phyloP scores from a whole-genome alignment of 108 stramenopile species.

The Cafeteria roenbergensis region DNA sequence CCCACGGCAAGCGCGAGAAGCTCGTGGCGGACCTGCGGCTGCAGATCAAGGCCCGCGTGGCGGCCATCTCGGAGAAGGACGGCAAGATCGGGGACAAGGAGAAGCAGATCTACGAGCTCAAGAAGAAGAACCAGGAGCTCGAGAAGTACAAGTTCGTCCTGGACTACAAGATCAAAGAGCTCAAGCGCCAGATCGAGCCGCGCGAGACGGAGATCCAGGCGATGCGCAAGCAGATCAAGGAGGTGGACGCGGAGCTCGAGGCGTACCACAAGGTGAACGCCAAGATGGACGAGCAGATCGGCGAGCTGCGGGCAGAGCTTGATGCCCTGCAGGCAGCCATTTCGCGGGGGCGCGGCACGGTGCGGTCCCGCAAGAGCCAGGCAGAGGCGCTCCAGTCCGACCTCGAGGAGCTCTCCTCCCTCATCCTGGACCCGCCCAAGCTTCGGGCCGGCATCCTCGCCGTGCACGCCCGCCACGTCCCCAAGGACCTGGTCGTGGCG shows the following conservation, averaged over 20 bases:
- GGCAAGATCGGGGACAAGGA: slow-evolving; percentile 50
- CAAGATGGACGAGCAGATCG: slow-evolving; percentile 43
- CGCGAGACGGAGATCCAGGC: slow-evolving; percentile 46
- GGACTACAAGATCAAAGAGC: slow-evolving; percentile 54
- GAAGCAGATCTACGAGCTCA: slow-evolving; percentile 52
- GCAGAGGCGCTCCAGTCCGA: slow-evolving; percentile 24
- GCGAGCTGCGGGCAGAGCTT: slow-evolving; percentile 42
- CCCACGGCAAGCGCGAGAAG: no score
- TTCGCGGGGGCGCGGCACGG: slow-evolving; percentile 15
- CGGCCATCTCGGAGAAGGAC: slow-evolving; percentile 37
- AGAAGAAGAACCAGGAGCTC: slow-evolving; percentile 59
- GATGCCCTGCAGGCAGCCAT: slow-evolving; percentile 37
- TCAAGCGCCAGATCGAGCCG: slow-evolving; percentile 58
- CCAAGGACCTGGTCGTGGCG: no score
- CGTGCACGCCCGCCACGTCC: no score
- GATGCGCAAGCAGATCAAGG: slow-evolving; percentile 51
- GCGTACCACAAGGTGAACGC: slow-evolving; percentile 51
- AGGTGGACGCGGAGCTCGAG: slow-evolving; percentile 40
- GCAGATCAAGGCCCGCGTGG: slow-evolving; percentile 26
- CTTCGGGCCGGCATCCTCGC: neutral
- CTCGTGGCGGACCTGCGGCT: slow-evolving; percentile 28
- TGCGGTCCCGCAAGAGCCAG: slow-evolving; percentile 23
- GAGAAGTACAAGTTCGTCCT: slow-evolving; percentile 59
- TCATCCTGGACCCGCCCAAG: slow-evolving; percentile 31
- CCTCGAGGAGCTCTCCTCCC: slow-evolving; percentile 23